Conservation (phyloP, 495 filamentous ascomycete genomes). For the Trichoderma asperelloides region DNA sequence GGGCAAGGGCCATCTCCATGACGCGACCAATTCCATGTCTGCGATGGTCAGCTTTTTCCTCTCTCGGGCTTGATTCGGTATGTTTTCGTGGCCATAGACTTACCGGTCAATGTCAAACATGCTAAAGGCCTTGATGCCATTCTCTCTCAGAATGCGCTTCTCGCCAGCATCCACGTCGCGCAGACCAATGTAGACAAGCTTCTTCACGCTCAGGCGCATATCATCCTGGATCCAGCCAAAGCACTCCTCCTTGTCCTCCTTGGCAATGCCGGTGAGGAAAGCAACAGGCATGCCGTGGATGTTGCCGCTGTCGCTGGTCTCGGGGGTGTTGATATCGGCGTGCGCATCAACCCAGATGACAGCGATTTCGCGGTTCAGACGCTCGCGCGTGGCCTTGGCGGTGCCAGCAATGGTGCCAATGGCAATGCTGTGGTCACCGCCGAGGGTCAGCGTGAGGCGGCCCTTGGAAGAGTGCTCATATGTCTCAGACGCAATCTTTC, state of each 20-base stretch:
- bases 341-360: slow-evolving; percentile 99
- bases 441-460: slow-evolving; percentile 83
- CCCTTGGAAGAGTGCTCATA: slow-evolving; percentile 81
- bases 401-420: slow-evolving; percentile 85
- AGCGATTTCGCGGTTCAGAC: slow-evolving; percentile 71
- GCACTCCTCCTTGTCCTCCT: slow-evolving; percentile 58
- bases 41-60: slow-evolving; percentile 12
- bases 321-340: slow-evolving; percentile 93
- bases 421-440: slow-evolving; percentile 93
- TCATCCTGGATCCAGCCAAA: slow-evolving; percentile 80
- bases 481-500: slow-evolving; percentile 69
- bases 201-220: slow-evolving; percentile 54
- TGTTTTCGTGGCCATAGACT: slow-evolving; percentile 12
- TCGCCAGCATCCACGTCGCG: slow-evolving; percentile 86
- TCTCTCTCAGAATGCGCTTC: slow-evolving; percentile 78
- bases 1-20: slow-evolving; percentile 93
- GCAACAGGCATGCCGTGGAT: slow-evolving; percentile 98
- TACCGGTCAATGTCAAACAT: slow-evolving; percentile 97
- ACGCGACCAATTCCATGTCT: slow-evolving; percentile 90
- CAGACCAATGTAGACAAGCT: slow-evolving; percentile 95
- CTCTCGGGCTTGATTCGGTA: neutral
- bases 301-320: slow-evolving; percentile 82
- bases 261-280: slow-evolving; percentile 78
- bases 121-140: slow-evolving; percentile 90
- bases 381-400: slow-evolving; percentile 74